Evolutionary conservation across 441 rosid genomes (phyloP).

Genomic region (Biscutella laevigata): DNA sequence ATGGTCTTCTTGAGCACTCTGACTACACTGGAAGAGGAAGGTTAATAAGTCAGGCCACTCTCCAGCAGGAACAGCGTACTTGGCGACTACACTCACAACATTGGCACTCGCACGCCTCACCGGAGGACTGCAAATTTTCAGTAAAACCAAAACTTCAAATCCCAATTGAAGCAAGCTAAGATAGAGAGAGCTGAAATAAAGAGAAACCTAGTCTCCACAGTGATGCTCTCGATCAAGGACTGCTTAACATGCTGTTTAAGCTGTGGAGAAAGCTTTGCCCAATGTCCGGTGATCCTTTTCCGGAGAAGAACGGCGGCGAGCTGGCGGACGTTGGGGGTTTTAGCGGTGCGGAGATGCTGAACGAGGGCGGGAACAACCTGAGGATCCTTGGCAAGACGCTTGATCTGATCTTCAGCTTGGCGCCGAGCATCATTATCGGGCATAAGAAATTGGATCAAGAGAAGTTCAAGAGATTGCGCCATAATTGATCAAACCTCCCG

Average conservation of each 20-base stretch:
- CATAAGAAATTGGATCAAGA: conserved; percentile 95
- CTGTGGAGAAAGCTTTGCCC: conserved; percentile 89
- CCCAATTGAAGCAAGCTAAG: neutral
- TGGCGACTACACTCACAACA: conserved; percentile 88
- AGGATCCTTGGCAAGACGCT: conserved; percentile 91
- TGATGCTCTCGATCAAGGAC: conserved; percentile 89
- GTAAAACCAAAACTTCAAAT: neutral
- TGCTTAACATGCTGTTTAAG: conserved; percentile 77
- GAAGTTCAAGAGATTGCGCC: conserved; percentile 90
- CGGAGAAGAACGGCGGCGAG: conserved; percentile 99
- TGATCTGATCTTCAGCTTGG: conserved; percentile 97
- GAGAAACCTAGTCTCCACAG: conserved; percentile 85
- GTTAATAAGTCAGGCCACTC: conserved; percentile 96
- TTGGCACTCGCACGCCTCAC: conserved; percentile 98
- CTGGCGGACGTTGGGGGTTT: conserved; percentile 97
- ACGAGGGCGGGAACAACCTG: conserved; percentile 94
- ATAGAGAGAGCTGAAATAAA: neutral
- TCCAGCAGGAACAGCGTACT: conserved; percentile 92
- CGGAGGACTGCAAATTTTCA: conserved; percentile 45
- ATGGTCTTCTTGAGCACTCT: conserved; percentile 93
- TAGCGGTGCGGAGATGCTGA: conserved; percentile 98
- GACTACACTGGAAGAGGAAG: conserved; percentile 88
- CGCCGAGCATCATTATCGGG: conserved; percentile 98
- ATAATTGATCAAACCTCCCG: conserved; percentile 25
- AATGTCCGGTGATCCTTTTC: conserved; percentile 96